Evolutionary conservation across 2,329 filamentous ascomycete species (phyloP).

Genomic region (Neonectria hederae): DNA sequence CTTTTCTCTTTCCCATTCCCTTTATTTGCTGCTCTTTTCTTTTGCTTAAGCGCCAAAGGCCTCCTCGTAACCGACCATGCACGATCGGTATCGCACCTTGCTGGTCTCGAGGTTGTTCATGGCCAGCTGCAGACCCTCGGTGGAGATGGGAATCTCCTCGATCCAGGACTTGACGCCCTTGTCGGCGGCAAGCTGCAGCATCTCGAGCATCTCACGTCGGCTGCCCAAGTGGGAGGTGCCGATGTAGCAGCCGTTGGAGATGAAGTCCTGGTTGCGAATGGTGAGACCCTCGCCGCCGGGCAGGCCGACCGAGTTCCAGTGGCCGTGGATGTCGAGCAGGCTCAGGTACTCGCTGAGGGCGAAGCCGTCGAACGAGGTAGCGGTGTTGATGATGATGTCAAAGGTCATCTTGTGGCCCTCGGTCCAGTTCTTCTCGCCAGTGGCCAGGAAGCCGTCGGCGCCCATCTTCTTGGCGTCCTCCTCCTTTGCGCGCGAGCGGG

Average conservation of each 20-base stretch:
- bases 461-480: slow-evolving; percentile 67
- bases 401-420: slow-evolving; percentile 69
- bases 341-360: slow-evolving; percentile 77
- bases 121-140: slow-evolving; percentile 74
- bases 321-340: slow-evolving; percentile 82
- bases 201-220: slow-evolving; percentile 74
- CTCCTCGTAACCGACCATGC: slow-evolving; percentile 75
- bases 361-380: slow-evolving; percentile 74
- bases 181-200: slow-evolving; percentile 76
- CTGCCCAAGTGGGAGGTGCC: slow-evolving; percentile 77
- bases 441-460: slow-evolving; percentile 68
- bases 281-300: slow-evolving; percentile 78
- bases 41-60: slow-evolving; percentile 63
- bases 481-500: slow-evolving; percentile 68
- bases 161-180: slow-evolving; percentile 77
- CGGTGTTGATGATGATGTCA: slow-evolving; percentile 80
- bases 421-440: slow-evolving; percentile 66
- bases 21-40: slow-evolving; percentile 14
- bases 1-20: background rate
- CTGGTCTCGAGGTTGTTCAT: slow-evolving; percentile 75
- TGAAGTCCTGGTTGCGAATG: slow-evolving; percentile 78
- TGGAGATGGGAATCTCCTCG: slow-evolving; percentile 77
- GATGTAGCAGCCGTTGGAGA: slow-evolving; percentile 78
- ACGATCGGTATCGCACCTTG: slow-evolving; percentile 79
- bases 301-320: slow-evolving; percentile 82